Base-by-base conservation (phyloP, 148 eudicot species). In the Camellia granthamiana region DNA sequence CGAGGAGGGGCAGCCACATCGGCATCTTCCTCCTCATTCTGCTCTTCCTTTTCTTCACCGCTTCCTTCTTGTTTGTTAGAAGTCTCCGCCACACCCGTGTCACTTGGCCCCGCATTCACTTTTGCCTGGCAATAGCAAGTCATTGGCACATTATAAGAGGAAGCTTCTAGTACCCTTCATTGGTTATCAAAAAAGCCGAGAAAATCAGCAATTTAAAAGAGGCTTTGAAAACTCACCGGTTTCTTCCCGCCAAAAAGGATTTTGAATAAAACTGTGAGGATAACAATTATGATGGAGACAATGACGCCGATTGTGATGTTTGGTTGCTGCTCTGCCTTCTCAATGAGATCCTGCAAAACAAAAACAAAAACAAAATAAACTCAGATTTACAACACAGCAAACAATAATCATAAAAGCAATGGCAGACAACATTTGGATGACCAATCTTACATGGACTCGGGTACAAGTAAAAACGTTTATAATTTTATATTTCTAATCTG, bases 281-380 rank as follows among this genome's bases (percentile, higher is more conserved):
- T 44, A 74, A 93, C 82, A 51, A 93, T 87, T 4, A 83, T 84
- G 46, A 93, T 18, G 4, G 99, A 85, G 59, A 84, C 86, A 15
- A 96, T 70, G 81, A 87, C 81, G 5, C 95, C 99, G 68, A 93
- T 78, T n/a, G 95, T 89, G 72, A 93, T 71, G 73, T 88, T 92
- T 42, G 99, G 88, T 70, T 96, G 94, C 47, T 89, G 86, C 88
- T 95, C 99, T 12, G 95, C 99, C 85, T 95, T 89, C 83, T 90
- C 98, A 81, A 96, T 84, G 69, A 96, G 84, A 54, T 90, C 99
- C 99, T 96, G 84, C 79, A 80, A 51, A 59, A 6, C 14, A 65
- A 30, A 30, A 59, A 6, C 14, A 65, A 30, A 30, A 30, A 30
- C 38, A 30, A 30, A 30, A 30, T 30, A 69, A 64, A 47, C 75